Conservation (phyloP, 2,329 filamentous ascomycete genomes). For the Chrysosporium queenslandicum region DNA sequence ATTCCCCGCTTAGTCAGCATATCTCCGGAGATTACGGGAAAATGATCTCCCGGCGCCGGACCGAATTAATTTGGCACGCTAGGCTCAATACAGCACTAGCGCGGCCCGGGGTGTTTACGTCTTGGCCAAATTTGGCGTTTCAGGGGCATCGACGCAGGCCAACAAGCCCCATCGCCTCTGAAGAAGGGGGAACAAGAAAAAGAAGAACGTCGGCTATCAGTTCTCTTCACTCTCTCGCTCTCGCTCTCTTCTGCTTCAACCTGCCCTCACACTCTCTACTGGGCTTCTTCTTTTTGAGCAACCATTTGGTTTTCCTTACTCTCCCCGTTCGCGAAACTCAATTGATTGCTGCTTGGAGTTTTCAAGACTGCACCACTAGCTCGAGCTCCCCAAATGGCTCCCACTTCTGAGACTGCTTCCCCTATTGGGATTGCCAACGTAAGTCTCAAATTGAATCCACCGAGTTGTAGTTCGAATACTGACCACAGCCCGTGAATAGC, state of each 20-base stretch:
- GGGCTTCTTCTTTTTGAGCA: neutral
- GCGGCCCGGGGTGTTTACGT: slow-evolving; percentile 22
- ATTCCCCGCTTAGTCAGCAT: slow-evolving; percentile 1
- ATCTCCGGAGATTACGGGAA: slow-evolving; percentile 10
- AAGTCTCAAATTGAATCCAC: slow-evolving; percentile 29
- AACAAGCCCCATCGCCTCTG: neutral
- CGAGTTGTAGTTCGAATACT: neutral
- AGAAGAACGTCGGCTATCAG: slow-evolving; percentile 9
- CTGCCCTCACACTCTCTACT: neutral
- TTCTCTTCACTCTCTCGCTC: slow-evolving; percentile 18
- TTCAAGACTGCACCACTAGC: neutral
- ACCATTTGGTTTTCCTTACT: slow-evolving; percentile 1
- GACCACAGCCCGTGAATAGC: slow-evolving; percentile 39
- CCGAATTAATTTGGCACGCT: slow-evolving; percentile 14
- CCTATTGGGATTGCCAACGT: slow-evolving; percentile 68
- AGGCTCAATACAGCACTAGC: slow-evolving; percentile 24
- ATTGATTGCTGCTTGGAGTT: slow-evolving; percentile 18
- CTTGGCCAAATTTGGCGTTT: slow-evolving; percentile 21
- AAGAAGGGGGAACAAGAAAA: slow-evolving; percentile 13
- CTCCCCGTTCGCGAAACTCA: slow-evolving; percentile 2
- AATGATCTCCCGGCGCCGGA: slow-evolving; percentile 23
- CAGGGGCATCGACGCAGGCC: slow-evolving; percentile 24
- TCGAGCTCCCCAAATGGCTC: slow-evolving; percentile 41
- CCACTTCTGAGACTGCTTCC: slow-evolving; percentile 48
- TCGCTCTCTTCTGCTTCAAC: slow-evolving; percentile 15